Base-by-base conservation (phyloP, 352 stramenopile genomes). In the Stramenopiles sp. region DNA sequence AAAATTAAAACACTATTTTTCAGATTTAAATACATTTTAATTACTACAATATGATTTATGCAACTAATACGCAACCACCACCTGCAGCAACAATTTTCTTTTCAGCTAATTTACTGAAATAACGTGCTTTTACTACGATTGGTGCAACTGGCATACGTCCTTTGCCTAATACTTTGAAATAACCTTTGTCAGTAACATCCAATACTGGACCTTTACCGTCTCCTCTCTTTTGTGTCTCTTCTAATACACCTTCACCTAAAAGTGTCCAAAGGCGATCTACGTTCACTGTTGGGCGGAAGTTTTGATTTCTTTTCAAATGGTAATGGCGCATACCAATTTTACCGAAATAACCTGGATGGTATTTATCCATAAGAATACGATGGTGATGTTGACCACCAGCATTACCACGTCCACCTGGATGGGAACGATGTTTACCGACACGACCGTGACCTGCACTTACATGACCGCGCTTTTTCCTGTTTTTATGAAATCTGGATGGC, bases 271-370 rank as follows among this genome's bases (percentile, higher is more conserved):
- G 88, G 86, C 97, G 96, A 88, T 99, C 97, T 83, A 99, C 84
- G 88, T 99, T 99, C 81, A 99, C 89, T 32, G 94, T 98, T 65
- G 95, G 95, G 86, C 93, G 98, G 91, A 97, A 97, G 80, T 88
- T 88, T 79, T 94, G 88, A 89, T 99, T 98, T 80, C 89, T 90
- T 81, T 98, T 88, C 78, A 97, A 65, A 85, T 99, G 97, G 87
- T 98, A 99, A 79, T 98, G 95, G 83, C 97, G 92, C 96, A 99
- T 99, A 94, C 97, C 97, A 81, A 99, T 95, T 90, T 99, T 99
- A 93, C 97, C 97, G 84, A 99, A 99, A 91, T 99, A 99, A 95
- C 97, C 96, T 86, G 96, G 95, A 79, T 84, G 80, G 87, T 97
- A 99, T 90, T 99, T 99, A 91, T 99, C 97, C 85, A 99, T 97